These are phyloP conservation scores for Hirsutella rhossiliensis DNA, from an alignment of 2,329 filamentous ascomycete species.

Conservation along the genomic window DNA sequence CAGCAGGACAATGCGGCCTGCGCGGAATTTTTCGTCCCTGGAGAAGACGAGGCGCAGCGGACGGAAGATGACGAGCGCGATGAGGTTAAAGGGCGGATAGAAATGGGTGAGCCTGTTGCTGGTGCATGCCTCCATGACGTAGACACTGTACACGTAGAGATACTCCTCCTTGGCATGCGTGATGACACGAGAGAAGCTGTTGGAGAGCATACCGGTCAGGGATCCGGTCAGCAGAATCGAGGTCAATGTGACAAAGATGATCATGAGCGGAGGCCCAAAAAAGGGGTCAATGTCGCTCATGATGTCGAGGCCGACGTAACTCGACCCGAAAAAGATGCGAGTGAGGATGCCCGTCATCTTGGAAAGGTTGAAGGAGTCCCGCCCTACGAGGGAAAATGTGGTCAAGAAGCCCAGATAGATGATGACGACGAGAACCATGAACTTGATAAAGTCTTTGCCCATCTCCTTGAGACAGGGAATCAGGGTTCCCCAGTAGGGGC, in stretches of 20 bases:
- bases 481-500: slow-evolving; percentile 80
- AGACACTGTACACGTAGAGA: slow-evolving; percentile 60
- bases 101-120: slow-evolving; percentile 59
- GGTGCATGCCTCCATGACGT: slow-evolving; percentile 54
- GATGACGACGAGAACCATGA: slow-evolving; percentile 67
- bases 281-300: slow-evolving; percentile 48
- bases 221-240: slow-evolving; percentile 71
- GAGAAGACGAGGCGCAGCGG: slow-evolving; percentile 59
- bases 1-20: slow-evolving; percentile 47
- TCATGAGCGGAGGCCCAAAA: slow-evolving; percentile 49
- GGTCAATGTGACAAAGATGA: slow-evolving; percentile 66
- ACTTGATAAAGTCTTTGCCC: slow-evolving; percentile 86
- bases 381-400: slow-evolving; percentile 69
- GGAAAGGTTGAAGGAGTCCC: slow-evolving; percentile 50
- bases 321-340: slow-evolving; percentile 72
- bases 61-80: slow-evolving; percentile 59
- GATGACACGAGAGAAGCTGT: slow-evolving; percentile 57
- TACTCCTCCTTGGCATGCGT: slow-evolving; percentile 61
- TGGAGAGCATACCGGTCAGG: slow-evolving; percentile 66
- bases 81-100: slow-evolving; percentile 61
- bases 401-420: slow-evolving; percentile 83
- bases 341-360: slow-evolving; percentile 67
- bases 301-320: slow-evolving; percentile 60
- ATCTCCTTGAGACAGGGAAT: slow-evolving; percentile 90
- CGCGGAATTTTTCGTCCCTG: slow-evolving; percentile 50